These are phyloP conservation scores for Pyrenochaeta sp. DNA, from an alignment of 2,329 filamentous ascomycete genomes.

Conservation along the genomic window DNA sequence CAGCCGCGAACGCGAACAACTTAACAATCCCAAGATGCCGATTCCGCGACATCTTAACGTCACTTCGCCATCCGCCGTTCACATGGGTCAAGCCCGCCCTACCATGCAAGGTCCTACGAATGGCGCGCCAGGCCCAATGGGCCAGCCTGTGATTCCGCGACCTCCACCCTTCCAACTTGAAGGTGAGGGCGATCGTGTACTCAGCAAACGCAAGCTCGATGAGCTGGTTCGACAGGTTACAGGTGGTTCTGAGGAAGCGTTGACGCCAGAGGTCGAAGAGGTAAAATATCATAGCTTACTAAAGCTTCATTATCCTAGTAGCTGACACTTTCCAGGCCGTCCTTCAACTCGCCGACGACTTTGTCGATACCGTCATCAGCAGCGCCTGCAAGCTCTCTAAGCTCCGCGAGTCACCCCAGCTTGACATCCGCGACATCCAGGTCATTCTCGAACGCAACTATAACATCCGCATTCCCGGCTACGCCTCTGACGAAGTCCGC, in stretches of 20 bases:
- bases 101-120: conserved; percentile 82
- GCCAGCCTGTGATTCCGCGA: conserved; percentile 84
- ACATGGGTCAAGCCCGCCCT: conserved; percentile 77
- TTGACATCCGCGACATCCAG: conserved; percentile 78
- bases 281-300: conserved; percentile 58
- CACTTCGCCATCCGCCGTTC: conserved; percentile 75
- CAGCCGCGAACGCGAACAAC: conserved; percentile 49
- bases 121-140: conserved; percentile 81
- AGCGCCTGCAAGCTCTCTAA: conserved; percentile 91
- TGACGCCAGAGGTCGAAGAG: conserved; percentile 95
- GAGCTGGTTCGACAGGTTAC: conserved; percentile 94
- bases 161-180: conserved; percentile 87
- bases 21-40: conserved; percentile 72
- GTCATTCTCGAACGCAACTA: conserved; percentile 69
- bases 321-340: conserved; percentile 69
- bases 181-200: conserved; percentile 87
- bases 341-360: conserved; percentile 88
- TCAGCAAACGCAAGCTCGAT: conserved; percentile 98
- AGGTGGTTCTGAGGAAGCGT: conserved; percentile 78
- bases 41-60: conserved; percentile 84
- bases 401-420: conserved; percentile 85
- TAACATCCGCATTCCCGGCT: conserved; percentile 85
- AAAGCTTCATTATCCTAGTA: not conserved
- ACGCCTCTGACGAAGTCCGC: conserved; percentile 90
- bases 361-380: conserved; percentile 90